Percentiles rank a stretch among this genome's conserved stretches.
Evolutionary conservation across 1,139 yeast species (phyloP).

Genomic region (Diutina siamensis): DNA sequence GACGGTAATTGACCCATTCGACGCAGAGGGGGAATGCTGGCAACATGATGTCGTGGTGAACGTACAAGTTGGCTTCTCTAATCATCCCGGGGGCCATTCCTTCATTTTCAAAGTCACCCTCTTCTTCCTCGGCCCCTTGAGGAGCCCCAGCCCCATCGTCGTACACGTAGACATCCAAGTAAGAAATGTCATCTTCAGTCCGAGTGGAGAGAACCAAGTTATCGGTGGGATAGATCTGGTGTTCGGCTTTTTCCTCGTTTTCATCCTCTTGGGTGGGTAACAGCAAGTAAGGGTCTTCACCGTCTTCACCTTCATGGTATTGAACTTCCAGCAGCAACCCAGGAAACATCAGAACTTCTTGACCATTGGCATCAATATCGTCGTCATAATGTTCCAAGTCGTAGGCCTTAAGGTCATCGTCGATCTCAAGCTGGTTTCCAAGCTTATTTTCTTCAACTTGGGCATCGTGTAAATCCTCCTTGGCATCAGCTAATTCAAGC

Average conservation of each 20-base stretch:
- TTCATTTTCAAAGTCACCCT: slow-evolving; percentile 47
- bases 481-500: slow-evolving; percentile 67
- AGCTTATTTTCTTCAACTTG: slow-evolving; percentile 16
- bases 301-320: slow-evolving; percentile 43
- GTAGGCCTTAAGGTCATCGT: slow-evolving; percentile 80
- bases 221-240: slow-evolving; percentile 83
- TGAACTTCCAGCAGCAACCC: slow-evolving; percentile 45
- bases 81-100: slow-evolving; percentile 61
- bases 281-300: slow-evolving; percentile 57
- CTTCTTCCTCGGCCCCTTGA: slow-evolving; percentile 46
- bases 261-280: slow-evolving; percentile 58
- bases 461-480: slow-evolving; percentile 41
- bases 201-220: slow-evolving; percentile 83
- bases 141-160: slow-evolving; percentile 90
- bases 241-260: slow-evolving; percentile 66
- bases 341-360: slow-evolving; percentile 53
- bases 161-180: slow-evolving; percentile 84
- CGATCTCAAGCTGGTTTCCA: slow-evolving; percentile 46
- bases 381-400: slow-evolving; percentile 79
- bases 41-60: slow-evolving; percentile 93
- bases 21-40: slow-evolving; percentile 96
- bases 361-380: slow-evolving; percentile 41
- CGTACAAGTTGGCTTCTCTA: slow-evolving; percentile 69
- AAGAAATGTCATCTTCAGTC: slow-evolving; percentile 92
- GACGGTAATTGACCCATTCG: slow-evolving; percentile 82